A percentile compares a stretch with the other conserved stretches of the same genome.
Evolutionary conservation across 2,329 filamentous ascomycete species (phyloP).

Genomic region (Exophiala spinifera): DNA sequence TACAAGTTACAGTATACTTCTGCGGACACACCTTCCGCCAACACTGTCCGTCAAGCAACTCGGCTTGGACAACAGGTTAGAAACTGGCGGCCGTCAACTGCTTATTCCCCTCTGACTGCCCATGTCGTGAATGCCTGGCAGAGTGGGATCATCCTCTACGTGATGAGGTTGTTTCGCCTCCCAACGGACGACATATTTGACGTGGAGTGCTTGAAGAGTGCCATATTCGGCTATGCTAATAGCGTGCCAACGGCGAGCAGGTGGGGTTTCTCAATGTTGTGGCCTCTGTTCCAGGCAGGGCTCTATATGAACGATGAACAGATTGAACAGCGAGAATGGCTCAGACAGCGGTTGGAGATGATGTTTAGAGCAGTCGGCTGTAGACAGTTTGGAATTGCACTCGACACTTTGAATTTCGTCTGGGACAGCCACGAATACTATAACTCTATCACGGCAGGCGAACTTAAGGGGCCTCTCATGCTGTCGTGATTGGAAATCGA

Average conservation of each 20-base stretch:
- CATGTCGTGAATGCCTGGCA: neutral
- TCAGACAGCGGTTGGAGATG: no score
- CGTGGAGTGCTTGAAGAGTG: neutral
- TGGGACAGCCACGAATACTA: no score
- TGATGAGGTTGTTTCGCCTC: neutral
- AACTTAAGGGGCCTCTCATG: no score
- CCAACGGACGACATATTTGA: neutral
- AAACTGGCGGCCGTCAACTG: constrained; percentile 1
- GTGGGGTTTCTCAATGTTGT: neutral
- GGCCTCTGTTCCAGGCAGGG: neutral
- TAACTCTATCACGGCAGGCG: no score
- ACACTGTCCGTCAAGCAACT: no score
- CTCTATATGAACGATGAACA: no score
- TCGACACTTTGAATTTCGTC: no score
- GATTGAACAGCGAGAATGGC: no score
- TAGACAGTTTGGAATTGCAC: no score
- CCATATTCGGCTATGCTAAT: neutral
- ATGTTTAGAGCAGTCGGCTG: no score
- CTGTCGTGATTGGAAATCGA: no score
- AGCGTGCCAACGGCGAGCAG: neutral
- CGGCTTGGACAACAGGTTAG: no score
- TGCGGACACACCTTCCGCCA: neutral
- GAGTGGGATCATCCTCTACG: neutral
- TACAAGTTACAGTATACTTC: neutral
- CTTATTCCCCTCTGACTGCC: neutral